These are phyloP conservation scores for Tulasnella sp. DNA, from an alignment of 768 basidiomycete species.

Conservation along the genomic window DNA sequence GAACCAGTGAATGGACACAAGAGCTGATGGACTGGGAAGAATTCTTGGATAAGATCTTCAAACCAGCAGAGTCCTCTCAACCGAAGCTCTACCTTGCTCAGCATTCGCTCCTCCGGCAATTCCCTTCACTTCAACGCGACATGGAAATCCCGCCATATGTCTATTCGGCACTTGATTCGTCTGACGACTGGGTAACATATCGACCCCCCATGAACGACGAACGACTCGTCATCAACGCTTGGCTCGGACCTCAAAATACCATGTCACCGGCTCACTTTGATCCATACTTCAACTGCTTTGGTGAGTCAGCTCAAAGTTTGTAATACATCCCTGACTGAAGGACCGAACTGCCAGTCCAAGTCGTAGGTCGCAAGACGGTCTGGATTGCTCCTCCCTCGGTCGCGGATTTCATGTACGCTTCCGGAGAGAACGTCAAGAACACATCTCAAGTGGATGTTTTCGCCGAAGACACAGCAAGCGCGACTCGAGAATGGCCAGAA, in stretches of 20 bases:
- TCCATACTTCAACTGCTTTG: conserved; percentile 86
- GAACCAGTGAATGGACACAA: conserved; percentile 73
- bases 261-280: conserved; percentile 92
- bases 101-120: conserved; percentile 76
- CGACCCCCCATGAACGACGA: conserved; percentile 57
- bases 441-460: conserved; percentile 83
- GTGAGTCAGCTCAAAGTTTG: conserved; percentile 36
- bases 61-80: conserved; percentile 23
- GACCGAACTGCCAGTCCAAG: conserved; percentile 52
- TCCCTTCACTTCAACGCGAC: conserved; percentile 67
- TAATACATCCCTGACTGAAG: neutral
- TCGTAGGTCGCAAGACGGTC: conserved; percentile 80
- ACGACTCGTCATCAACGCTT: conserved; percentile 61
- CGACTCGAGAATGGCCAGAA: conserved; percentile 20
- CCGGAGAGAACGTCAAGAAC: conserved; percentile 37
- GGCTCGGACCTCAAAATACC: conserved; percentile 75
- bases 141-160: conserved; percentile 84
- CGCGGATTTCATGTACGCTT: conserved; percentile 41
- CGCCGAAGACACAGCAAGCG: conserved; percentile 25
- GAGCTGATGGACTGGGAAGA: conserved; percentile 65
- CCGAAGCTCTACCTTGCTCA: conserved; percentile 73
- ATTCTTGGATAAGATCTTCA: conserved; percentile 50
- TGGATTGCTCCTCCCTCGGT: conserved; percentile 76
- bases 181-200: conserved; percentile 45
- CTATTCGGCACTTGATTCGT: conserved; percentile 50